Conservation (phyloP, 257 asterid genomes). For the Solanum ahanhuiri region DNA sequence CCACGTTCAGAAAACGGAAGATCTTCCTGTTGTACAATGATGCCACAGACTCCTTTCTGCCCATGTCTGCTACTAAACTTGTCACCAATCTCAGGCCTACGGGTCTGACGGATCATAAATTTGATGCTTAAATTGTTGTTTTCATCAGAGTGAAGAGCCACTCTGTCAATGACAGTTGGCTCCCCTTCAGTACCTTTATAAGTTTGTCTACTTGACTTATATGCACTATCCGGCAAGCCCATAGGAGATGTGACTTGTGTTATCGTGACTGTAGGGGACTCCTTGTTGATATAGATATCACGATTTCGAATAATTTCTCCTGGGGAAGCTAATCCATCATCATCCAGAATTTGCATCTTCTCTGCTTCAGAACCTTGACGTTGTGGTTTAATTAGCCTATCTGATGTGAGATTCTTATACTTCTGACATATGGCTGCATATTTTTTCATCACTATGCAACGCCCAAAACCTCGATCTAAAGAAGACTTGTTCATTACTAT, state of each 20-base stretch:
- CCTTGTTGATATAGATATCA: slow-evolving; percentile 64
- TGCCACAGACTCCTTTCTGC: slow-evolving; percentile 97
- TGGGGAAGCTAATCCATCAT: slow-evolving; percentile 93
- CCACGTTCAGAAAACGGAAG: slow-evolving; percentile 97
- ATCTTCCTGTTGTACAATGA: slow-evolving; percentile 87
- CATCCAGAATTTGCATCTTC: slow-evolving; percentile 76
- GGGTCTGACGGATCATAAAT: slow-evolving; percentile 88
- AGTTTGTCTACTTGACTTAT: slow-evolving; percentile 38
- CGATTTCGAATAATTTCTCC: slow-evolving; percentile 66
- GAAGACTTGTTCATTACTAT: slow-evolving; percentile 97
- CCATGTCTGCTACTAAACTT: slow-evolving; percentile 98
- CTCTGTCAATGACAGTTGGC: slow-evolving; percentile 70
- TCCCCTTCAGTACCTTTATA: slow-evolving; percentile 81
- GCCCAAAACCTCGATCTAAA: slow-evolving; percentile 98
- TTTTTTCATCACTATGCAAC: slow-evolving; percentile 87
- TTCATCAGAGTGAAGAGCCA: slow-evolving; percentile 64
- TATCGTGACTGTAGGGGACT: slow-evolving; percentile 46
- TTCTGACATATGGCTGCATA: slow-evolving; percentile 47
- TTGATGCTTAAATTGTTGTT: slow-evolving; percentile 52
- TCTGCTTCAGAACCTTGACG: slow-evolving; percentile 43
- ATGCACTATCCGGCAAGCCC: slow-evolving; percentile 44
- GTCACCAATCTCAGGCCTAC: slow-evolving; percentile 99
- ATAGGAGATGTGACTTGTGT: slow-evolving; percentile 10
- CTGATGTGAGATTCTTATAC: slow-evolving; percentile 45
- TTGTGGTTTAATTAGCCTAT: slow-evolving; percentile 55